These are phyloP conservation scores for Beauveria varroae DNA, from an alignment of 2,329 filamentous ascomycete genomes.

Conservation along the genomic window DNA sequence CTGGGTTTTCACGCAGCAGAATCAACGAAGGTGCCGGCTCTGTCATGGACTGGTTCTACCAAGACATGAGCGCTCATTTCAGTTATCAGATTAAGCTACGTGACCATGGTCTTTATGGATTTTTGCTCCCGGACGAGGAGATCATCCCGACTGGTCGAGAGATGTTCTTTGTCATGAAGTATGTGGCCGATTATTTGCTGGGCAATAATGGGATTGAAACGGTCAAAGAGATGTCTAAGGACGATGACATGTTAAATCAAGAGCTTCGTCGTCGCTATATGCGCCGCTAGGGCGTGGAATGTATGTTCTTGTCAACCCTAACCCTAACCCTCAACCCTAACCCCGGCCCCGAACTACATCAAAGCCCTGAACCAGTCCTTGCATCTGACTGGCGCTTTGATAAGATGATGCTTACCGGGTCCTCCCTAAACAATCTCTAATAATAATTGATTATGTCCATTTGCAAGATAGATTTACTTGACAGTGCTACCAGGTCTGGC, in stretches of 20 bases:
- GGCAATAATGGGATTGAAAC: conserved; percentile 60
- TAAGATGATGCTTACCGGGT: too few relatives aligned
- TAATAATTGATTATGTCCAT: too few relatives aligned
- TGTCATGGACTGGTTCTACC: conserved; percentile 92
- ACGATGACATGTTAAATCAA: background rate
- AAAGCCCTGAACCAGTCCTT: too few relatives aligned
- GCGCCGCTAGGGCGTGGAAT: background rate
- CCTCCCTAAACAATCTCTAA: too few relatives aligned
- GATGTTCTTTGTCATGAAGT: conserved; percentile 72
- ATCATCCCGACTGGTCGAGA: conserved; percentile 89
- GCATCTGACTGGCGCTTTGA: too few relatives aligned
- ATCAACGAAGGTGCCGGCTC: conserved; percentile 76
- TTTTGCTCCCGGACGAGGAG: conserved; percentile 76
- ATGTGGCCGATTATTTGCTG: conserved; percentile 73
- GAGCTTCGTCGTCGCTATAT: conserved; percentile 6
- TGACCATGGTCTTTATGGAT: conserved; percentile 91
- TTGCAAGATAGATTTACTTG: too few relatives aligned
- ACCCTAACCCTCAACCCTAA: too few relatives aligned
- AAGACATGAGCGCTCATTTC: conserved; percentile 72
- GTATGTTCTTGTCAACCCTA: background rate
- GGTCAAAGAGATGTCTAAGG: background rate
- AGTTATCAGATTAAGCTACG: conserved; percentile 92
- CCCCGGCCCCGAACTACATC: too few relatives aligned
- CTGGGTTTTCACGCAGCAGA: conserved; percentile 26
- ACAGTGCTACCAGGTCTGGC: too few relatives aligned